These are phyloP conservation scores for Talaromyces borbonicus DNA, from an alignment of 495 filamentous ascomycete genomes.

Conservation along the genomic window DNA sequence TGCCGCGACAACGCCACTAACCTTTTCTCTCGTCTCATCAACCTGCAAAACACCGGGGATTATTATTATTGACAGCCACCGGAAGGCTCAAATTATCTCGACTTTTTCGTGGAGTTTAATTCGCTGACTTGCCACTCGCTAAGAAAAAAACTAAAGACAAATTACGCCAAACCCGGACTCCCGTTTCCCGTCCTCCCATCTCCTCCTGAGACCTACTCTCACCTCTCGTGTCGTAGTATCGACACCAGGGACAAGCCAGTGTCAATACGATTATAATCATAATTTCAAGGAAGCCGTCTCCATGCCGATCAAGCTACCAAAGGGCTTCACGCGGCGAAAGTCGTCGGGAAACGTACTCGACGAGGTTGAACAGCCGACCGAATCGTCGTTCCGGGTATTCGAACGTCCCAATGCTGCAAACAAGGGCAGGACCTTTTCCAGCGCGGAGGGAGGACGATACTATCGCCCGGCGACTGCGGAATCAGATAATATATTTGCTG, in stretches of 20 bases:
- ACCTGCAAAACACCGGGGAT: too few relatives aligned
- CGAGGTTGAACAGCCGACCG: slow-evolving; percentile 37
- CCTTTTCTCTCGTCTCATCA: not conserved
- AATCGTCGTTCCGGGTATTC: slow-evolving; percentile 50
- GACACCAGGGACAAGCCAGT: not conserved
- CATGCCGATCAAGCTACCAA: slow-evolving; percentile 66
- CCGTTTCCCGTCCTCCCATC: not conserved
- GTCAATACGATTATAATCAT: not conserved
- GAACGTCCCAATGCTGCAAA: slow-evolving; percentile 39
- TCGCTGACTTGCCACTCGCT: not conserved
- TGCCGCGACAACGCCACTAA: not conserved
- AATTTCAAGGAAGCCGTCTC: slow-evolving; percentile 1
- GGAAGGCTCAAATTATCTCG: too few relatives aligned
- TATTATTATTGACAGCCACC: too few relatives aligned
- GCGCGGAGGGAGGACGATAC: slow-evolving; percentile 28
- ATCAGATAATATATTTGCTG: slow-evolving; percentile 36
- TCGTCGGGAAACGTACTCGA: slow-evolving; percentile 57
- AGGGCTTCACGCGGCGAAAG: slow-evolving; percentile 55
- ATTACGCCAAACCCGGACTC: not conserved
- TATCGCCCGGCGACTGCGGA: slow-evolving; percentile 43
- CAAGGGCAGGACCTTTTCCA: slow-evolving; percentile 25
- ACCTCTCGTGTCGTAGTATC: not conserved
- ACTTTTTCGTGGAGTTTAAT: not conserved
- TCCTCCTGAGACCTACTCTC: not conserved
- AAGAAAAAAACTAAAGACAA: not conserved